Percentiles rank a stretch among this genome's conserved stretches.
Evolutionary conservation across 805 yeast species (phyloP).

Genomic region (Starmera pachycereana): DNA sequence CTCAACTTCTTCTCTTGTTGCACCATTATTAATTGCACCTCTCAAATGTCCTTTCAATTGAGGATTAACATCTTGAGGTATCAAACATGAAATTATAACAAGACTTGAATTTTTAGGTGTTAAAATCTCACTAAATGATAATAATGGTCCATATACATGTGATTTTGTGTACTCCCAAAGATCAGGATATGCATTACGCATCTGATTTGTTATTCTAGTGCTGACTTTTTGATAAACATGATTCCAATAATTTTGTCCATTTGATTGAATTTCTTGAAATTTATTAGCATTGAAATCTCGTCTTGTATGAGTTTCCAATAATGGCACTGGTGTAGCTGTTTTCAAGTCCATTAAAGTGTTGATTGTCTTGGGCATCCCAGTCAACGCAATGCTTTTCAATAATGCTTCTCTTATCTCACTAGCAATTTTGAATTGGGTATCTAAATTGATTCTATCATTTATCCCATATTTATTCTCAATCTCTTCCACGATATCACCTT

Average conservation of each 20-base stretch:
- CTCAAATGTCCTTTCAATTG: conserved; percentile 84
- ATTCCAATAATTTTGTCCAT: conserved; percentile 66
- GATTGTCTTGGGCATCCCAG: conserved; percentile 80
- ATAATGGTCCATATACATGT: conserved; percentile 68
- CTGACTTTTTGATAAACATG: conserved; percentile 69
- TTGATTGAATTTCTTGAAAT: conserved; percentile 16
- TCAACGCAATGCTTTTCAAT: conserved; percentile 66
- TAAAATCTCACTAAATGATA: conserved; percentile 57
- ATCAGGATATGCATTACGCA: conserved; percentile 75
- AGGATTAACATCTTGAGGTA: conserved; percentile 91
- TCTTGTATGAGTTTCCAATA: conserved; percentile 23
- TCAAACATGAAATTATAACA: conserved; percentile 66
- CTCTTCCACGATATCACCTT: too few species aligned
- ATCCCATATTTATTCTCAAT: conserved; percentile 12
- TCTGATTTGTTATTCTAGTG: conserved; percentile 52
- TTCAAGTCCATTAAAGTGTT: conserved; percentile 61
- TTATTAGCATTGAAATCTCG: conserved; percentile 24
- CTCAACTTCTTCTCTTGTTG: conserved; percentile 49
- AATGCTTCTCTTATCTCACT: conserved; percentile 65
- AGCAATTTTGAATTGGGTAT: conserved; percentile 25
- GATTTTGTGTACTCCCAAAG: conserved; percentile 63
- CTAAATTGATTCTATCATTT: conserved; percentile 1
- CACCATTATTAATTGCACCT: conserved; percentile 79
- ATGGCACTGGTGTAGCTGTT: conserved; percentile 48
- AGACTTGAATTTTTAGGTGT: conserved; percentile 62